Conservation (phyloP, 352 stramenopile genomes). For the Pythium utonaiense region DNA sequence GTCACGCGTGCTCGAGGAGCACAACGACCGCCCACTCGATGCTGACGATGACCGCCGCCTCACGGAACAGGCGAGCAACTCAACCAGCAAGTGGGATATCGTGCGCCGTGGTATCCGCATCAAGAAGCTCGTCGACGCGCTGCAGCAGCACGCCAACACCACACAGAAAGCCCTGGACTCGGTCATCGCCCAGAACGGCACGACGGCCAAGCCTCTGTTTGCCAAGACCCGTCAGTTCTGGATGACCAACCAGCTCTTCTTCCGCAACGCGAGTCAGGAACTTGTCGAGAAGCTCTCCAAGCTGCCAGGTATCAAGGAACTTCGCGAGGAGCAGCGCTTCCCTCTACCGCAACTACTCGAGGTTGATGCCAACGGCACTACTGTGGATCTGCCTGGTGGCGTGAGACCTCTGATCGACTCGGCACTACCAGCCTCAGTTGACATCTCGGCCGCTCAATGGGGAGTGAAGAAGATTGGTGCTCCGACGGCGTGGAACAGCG, state of each 20-base stretch:
- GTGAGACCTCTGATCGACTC: background rate
- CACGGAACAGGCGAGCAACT: conserved; percentile 5
- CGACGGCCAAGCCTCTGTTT: background rate
- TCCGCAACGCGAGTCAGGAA: conserved; percentile 12
- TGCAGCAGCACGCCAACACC: conserved; percentile 13
- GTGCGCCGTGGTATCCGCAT: conserved; percentile 21
- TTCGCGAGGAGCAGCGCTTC: conserved; percentile 9
- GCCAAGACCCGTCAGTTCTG: conserved; percentile 18
- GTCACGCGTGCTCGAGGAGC: conserved; percentile 6
- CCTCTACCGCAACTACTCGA: conserved; percentile 1
- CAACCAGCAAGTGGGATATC: conserved; percentile 18
- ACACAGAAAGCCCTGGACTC: conserved; percentile 7
- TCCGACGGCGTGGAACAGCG: conserved; percentile 23
- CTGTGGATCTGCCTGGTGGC: background rate
- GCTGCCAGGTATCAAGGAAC: conserved; percentile 9
- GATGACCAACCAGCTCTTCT: conserved; percentile 22
- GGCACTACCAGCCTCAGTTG: background rate
- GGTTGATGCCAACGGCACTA: background rate
- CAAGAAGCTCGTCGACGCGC: conserved; percentile 23
- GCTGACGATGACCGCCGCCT: background rate
- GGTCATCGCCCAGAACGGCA: conserved; percentile 8
- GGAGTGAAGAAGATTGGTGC: conserved; percentile 28
- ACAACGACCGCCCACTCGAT: conserved; percentile 1
- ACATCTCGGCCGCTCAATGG: conserved; percentile 22
- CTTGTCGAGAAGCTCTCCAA: conserved; percentile 17